Conservation (phyloP, 2,329 filamentous ascomycete genomes). For the Dothideomycetes sp. region DNA sequence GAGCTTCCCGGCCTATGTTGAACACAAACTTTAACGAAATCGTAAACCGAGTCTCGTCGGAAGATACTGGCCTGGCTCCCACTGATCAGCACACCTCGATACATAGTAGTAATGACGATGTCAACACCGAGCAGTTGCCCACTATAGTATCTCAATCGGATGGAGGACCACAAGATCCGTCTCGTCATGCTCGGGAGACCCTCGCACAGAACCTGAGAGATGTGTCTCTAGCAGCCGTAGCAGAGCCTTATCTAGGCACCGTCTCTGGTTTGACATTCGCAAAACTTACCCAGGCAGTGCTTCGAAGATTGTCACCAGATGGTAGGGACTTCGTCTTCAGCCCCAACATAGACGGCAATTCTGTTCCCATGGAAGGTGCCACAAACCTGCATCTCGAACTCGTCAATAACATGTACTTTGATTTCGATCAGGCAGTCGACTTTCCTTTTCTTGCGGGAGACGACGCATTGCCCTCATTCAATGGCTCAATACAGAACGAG, state of each 20-base stretch:
- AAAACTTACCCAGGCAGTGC: slow-evolving; percentile 26
- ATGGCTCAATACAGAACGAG: slow-evolving; percentile 14
- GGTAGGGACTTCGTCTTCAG: slow-evolving; percentile 32
- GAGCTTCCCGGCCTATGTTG: neutral
- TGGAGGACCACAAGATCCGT: slow-evolving; percentile 2
- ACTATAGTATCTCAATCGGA: neutral
- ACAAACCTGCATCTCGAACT: slow-evolving; percentile 1
- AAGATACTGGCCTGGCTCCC: neutral
- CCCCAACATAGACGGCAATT: neutral
- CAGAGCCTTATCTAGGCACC: slow-evolving; percentile 37
- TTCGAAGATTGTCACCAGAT: slow-evolving; percentile 35
- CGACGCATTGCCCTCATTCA: neutral
- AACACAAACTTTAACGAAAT: neutral
- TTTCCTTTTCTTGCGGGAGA: slow-evolving; percentile 8
- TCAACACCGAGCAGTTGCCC: neutral
- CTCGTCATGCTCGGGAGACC: slow-evolving; percentile 2
- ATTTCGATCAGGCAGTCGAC: slow-evolving; percentile 18
- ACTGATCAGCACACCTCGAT: neutral
- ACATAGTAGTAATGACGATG: neutral
- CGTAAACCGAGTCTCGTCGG: neutral
- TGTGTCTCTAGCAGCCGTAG: slow-evolving; percentile 36
- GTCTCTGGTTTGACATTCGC: slow-evolving; percentile 39
- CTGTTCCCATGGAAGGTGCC: neutral
- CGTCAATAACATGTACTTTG: slow-evolving; percentile 19
- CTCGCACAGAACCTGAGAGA: slow-evolving; percentile 18